A percentile compares a stretch with the other conserved stretches of the same genome.
Evolutionary conservation across 352 stramenopile genomes (phyloP).

Genomic region (Phytophthora melonis): DNA sequence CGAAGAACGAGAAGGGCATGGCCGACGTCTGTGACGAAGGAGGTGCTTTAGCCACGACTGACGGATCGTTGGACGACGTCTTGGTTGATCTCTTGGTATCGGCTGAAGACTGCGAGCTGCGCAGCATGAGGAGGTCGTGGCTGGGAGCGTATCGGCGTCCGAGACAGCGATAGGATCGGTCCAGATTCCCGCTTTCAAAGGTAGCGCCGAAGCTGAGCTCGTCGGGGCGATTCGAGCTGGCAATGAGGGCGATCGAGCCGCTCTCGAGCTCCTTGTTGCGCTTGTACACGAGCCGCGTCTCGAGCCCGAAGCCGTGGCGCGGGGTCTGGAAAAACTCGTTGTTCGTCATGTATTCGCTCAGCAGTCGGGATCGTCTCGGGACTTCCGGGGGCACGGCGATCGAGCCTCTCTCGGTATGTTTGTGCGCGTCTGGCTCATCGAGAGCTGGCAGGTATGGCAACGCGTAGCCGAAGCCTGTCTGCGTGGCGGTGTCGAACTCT

Average conservation of each 20-base stretch:
- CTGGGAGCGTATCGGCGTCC: constrained; percentile 63
- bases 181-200: constrained; percentile 86
- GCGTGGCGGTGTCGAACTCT: constrained; percentile 68
- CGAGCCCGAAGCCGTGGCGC: constrained; percentile 68
- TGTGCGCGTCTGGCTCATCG: constrained; percentile 53
- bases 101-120: constrained; percentile 1
- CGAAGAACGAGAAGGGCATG: constrained; percentile 64
- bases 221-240: constrained; percentile 23
- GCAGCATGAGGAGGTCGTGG: constrained; percentile 43
- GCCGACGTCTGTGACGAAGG: constrained; percentile 12
- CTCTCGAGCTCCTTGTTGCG: constrained; percentile 56
- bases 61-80: constrained; percentile 4
- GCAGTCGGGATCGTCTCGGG: constrained; percentile 42
- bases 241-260: constrained; percentile 2
- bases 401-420: constrained; percentile 28
- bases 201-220: constrained; percentile 67
- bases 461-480: constrained; percentile 65
- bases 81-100: constrained; percentile 1
- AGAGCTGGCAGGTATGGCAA: constrained; percentile 56
- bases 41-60: constrained; percentile 2
- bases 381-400: constrained; percentile 11
- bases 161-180: constrained; percentile 68
- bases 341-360: constrained; percentile 78
- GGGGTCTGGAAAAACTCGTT: constrained; percentile 71
- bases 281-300: constrained; percentile 73